Base-by-base conservation (phyloP, 495 filamentous ascomycete genomes). In the Podospora fimiseda region DNA sequence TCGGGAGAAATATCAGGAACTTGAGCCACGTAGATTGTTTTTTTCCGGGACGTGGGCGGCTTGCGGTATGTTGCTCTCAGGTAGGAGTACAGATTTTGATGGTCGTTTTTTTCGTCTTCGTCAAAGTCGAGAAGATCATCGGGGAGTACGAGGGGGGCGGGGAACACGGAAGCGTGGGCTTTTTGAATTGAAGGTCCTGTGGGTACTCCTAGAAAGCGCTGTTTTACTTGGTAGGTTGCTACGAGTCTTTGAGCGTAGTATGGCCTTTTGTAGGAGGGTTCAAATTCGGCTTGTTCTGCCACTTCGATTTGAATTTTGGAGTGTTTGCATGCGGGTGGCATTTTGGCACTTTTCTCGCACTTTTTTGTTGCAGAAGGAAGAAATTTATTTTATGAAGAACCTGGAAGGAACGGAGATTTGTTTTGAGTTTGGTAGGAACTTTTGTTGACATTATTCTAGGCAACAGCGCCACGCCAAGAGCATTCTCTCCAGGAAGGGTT, bases 11-110 rank as follows among this genome's bases (percentile, higher is more conserved):
- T 63, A 1, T 47, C 48, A 6, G 81, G 81, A 8, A 71, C 59
- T 3, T 58, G 57, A 11, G 70, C 72, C 0, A 88, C 55, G 60
- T 86, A 86, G 7, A 87, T 55, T 1, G 72, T 80, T 39, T 73
- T 75, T 9, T 74, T 60, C 24, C 60, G 41, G 1, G 56, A 9
- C 2, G 76, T 83, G 1, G 82, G 57, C 14, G 70, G 70, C 54
- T 87, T 86, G 30, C 82, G 73, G 6, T 72, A 50, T 38, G 72
- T 69, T n/a, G 64, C 69, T 7, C 67, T 59, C 15, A 72, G 52
- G 80, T 80, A 88, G 5, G 73, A 70, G 33, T 73, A 68, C 19
- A 87, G 63, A 38, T 74, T 84, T 58, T 87, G 84, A 0, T 77
- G 64, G n/a, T 13, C n/a, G 18, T 45, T 22, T 3, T 78, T 74